phyloP scores from a whole-genome alignment of 257 asterid species.

The Lycium ferocissimum region DNA sequence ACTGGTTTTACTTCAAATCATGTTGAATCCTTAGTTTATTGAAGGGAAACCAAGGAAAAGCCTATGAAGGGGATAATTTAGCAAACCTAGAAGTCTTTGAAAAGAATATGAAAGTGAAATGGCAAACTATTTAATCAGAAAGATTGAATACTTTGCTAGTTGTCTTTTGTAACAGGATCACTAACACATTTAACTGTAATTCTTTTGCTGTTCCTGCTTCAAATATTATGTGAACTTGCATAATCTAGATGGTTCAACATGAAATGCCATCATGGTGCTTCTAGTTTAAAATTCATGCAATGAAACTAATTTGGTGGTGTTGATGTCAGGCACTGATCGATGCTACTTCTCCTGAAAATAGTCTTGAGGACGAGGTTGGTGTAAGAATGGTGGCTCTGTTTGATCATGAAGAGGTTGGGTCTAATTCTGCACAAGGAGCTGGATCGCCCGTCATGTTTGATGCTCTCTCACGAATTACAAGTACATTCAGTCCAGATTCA shows the following conservation, averaged over 20 bases:
- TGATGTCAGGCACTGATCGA: slow-evolving; percentile 86
- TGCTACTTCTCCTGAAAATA: slow-evolving; percentile 67
- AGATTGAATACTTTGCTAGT: background rate
- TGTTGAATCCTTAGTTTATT: background rate
- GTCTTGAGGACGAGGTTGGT: slow-evolving; percentile 81
- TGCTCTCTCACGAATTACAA: slow-evolving; percentile 85
- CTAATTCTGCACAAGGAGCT: slow-evolving; percentile 97
- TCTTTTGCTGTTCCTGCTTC: background rate
- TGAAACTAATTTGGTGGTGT: slow-evolving; percentile 31
- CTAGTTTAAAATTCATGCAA: background rate
- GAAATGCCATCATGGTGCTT: background rate
- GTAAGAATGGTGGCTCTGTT: slow-evolving; percentile 93
- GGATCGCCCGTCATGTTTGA: slow-evolving; percentile 92
- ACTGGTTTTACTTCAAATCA: background rate
- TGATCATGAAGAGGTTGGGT: slow-evolving; percentile 98
- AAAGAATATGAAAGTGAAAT: background rate
- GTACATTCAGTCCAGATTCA: slow-evolving; percentile 70
- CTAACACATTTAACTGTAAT: background rate
- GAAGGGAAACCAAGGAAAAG: background rate
- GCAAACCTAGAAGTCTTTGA: background rate
- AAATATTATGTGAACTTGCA: background rate
- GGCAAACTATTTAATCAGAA: slow-evolving; percentile 13
- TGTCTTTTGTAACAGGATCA: background rate
- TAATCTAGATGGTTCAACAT: background rate
- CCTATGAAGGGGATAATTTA: background rate